Base-by-base conservation (phyloP, 805 yeast species). In the Cyberlindnera xylosilytica region DNA sequence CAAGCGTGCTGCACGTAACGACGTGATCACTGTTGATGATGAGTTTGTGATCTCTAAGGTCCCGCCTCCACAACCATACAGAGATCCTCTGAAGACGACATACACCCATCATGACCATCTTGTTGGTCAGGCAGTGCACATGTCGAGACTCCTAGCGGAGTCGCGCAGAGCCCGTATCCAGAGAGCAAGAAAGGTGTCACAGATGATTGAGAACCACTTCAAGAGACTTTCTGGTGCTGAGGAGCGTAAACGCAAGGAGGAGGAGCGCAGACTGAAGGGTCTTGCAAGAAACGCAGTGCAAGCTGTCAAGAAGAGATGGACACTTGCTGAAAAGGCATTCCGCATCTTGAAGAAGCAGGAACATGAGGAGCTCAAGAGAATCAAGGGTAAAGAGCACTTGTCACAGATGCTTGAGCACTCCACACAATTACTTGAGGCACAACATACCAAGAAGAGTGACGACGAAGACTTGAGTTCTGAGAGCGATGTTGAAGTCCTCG, bases 221-320 rank as follows among this genome's bases (percentile, higher is more conserved):
- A 85, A 84, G 52, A 81, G 90, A 60, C 74, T 86, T 37, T 80
- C 83, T 1, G 96, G 96, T 44, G 96, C 95, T 34, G 87, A 86
- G 50, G 98, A 91, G 52, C 76, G 95, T 44, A 77, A 79, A 44
- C 74, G 74, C 18, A 81, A 81, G 50, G 95, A 85, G 44, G 78
- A 81, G 53, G 95, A 89, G 53, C 83, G 78, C 52, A 78, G 79
- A 40, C 70, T 84, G 44, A 69, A 74, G 44, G 77, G 75, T 45
- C 61, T 91, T 26, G 95, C 97, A n/a, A 78, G 87, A 53, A 74
- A 81, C 37, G 85, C 95, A 0, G 84, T 86, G 1, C 82, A 78
- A 53, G 88, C 89, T 34, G 97, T 93, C 10, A 83, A 83, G 63
- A 88, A 82, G 60, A 81, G 93, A 56, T 93, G 99, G 99, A 68